These are phyloP conservation scores for Lizonia empirigonia DNA, from an alignment of 2,329 filamentous ascomycete species.

Conservation along the genomic window DNA sequence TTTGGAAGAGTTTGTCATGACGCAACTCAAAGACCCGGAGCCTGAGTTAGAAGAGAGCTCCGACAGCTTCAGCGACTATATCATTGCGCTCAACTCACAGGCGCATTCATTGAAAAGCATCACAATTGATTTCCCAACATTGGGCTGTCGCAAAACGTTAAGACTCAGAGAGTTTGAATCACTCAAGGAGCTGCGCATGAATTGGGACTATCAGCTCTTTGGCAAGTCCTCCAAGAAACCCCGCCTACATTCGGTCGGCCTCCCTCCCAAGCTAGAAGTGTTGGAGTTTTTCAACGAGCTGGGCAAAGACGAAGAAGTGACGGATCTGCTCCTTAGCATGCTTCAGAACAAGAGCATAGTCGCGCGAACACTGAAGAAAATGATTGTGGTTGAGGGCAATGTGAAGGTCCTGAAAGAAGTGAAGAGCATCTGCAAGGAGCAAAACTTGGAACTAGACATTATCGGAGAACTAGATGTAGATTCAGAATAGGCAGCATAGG, in stretches of 20 bases:
- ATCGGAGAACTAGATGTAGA: conserved; percentile 55
- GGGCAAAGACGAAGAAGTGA: conserved; percentile 39
- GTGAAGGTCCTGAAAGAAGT: conserved; percentile 28
- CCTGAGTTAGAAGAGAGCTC: conserved; percentile 41
- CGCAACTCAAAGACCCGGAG: conserved; percentile 37
- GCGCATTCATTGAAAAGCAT: conserved; percentile 36
- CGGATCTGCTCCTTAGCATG: conserved; percentile 32
- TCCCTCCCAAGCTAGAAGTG: conserved; percentile 36
- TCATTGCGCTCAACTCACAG: conserved; percentile 37
- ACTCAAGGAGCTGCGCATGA: conserved; percentile 34
- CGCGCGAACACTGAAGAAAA: conserved; percentile 30
- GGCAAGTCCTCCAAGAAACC: conserved; percentile 41
- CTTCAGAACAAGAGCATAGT: conserved; percentile 37
- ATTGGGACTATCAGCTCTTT: conserved; percentile 43
- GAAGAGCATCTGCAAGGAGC: conserved; percentile 32
- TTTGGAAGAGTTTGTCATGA: conserved; percentile 42
- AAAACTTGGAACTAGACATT: conserved; percentile 40
- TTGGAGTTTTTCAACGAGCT: conserved; percentile 43
- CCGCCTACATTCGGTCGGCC: conserved; percentile 38
- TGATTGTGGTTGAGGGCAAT: conserved; percentile 38
- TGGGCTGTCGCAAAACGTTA: conserved; percentile 37
- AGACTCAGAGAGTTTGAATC: conserved; percentile 37
- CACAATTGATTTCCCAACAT: conserved; percentile 37
- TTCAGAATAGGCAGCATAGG: not conserved
- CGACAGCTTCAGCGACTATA: conserved; percentile 42